Conservation (phyloP, 2,329 filamentous ascomycete genomes). For the Ceratocystis papillata region DNA sequence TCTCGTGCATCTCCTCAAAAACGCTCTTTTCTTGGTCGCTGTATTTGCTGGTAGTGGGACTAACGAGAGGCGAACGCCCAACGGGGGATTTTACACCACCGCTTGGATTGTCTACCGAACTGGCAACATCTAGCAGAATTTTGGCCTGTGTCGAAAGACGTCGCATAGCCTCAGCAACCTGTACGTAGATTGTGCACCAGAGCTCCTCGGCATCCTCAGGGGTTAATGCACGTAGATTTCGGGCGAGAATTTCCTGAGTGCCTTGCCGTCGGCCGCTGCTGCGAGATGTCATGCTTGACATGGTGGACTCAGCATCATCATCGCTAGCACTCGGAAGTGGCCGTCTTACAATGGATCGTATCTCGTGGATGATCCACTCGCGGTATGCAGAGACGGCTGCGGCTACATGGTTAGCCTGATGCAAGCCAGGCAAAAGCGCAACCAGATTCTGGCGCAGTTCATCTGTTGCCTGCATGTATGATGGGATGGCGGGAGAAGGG, state of each 20-base stretch:
- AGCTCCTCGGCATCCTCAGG: constrained; percentile 75
- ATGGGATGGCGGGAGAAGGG: constrained; percentile 51
- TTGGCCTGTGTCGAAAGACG: constrained; percentile 85
- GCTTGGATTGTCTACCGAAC: constrained; percentile 43
- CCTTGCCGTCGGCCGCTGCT: constrained; percentile 16
- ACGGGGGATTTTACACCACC: constrained; percentile 39
- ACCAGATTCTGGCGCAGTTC: constrained; percentile 60
- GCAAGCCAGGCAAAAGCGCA: constrained; percentile 64
- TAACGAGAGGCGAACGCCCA: constrained; percentile 43
- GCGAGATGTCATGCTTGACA: constrained; percentile 61
- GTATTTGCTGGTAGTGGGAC: constrained; percentile 36
- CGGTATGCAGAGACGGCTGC: constrained; percentile 76
- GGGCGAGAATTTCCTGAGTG: constrained; percentile 76
- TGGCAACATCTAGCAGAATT: constrained; percentile 86
- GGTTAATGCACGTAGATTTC: constrained; percentile 76
- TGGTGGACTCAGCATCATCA: constrained; percentile 82
- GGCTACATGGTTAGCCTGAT: constrained; percentile 66
- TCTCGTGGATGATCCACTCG: constrained; percentile 72
- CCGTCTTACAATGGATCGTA: constrained; percentile 71
- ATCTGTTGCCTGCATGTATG: constrained; percentile 65
- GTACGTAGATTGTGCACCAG: constrained; percentile 71
- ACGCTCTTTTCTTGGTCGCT: constrained; percentile 37
- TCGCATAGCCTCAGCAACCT: constrained; percentile 75
- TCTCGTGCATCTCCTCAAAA: constrained; percentile 66
- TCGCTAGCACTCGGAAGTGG: constrained; percentile 87